phyloP scores from a whole-genome alignment of 2,329 filamentous ascomycete species.

The Blastomyces parvus region DNA sequence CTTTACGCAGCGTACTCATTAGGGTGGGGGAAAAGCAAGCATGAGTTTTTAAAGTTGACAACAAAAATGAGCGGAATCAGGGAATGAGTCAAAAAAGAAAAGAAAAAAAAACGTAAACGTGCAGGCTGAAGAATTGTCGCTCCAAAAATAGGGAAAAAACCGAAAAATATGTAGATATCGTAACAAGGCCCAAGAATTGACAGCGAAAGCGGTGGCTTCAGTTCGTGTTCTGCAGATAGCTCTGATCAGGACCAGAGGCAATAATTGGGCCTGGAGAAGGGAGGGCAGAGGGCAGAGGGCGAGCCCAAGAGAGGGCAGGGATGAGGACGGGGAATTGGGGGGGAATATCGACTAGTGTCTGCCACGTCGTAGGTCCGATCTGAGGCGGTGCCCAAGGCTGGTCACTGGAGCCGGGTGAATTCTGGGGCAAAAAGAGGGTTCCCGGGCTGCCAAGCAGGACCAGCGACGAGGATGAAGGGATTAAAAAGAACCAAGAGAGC shows the following conservation, averaged over 20 bases:
- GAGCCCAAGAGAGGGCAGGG: neutral
- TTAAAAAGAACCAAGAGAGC: neutral
- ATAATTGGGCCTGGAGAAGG: neutral
- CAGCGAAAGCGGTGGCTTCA: conserved; percentile 3
- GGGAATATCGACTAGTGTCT: conserved; percentile 1
- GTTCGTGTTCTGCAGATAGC: neutral
- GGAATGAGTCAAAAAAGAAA: neutral
- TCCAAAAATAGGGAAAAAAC: neutral
- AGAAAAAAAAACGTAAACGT: neutral
- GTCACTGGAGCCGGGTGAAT: conserved; percentile 5
- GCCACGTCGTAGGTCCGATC: conserved; percentile 16
- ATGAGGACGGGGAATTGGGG: neutral
- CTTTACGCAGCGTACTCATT: no score
- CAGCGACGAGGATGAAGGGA: neutral
- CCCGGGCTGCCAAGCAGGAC: conserved; percentile 4
- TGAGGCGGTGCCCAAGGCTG: conserved; percentile 15
- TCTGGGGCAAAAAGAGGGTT: conserved; percentile 1
- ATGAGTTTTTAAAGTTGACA: neutral
- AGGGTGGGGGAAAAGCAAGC: neutral
- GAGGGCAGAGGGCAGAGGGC: neutral
- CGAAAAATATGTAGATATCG: neutral
- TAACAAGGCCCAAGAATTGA: neutral
- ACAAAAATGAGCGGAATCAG: neutral
- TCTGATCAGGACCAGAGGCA: neutral
- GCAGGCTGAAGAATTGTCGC: neutral